Base-by-base conservation (phyloP, 352 stramenopile genomes). In the Peronospora destructor region DNA sequence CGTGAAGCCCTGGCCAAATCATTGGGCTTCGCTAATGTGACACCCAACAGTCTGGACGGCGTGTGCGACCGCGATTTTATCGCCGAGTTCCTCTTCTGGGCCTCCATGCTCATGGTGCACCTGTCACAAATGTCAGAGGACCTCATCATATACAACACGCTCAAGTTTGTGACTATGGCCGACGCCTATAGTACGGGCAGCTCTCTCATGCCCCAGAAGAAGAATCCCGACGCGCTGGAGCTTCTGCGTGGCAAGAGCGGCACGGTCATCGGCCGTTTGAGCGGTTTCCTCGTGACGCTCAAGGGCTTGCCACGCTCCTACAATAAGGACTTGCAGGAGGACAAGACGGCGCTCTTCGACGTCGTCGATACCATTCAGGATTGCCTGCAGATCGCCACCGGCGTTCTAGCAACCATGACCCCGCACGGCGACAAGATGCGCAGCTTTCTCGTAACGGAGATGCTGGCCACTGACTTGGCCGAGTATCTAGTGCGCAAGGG, bases 151-250 rank as follows among this genome's bases (percentile, higher is more conserved):
- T 97, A 85, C 90, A 97, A 87, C 82, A 97, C 71, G 42, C 68
- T 92, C 64, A 90, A 89, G 71, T 95, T 92, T 57, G 91, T 99
- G 43, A 91, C 87, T 12, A 97, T 99, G 65, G 91, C 93, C 36
- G 95, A 99, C 62, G 94, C 95, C 6, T 99, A 99, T 78, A 96
- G 91, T 46, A 99, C 96, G 0, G 96, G 96, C 53, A 98, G 87
- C 64, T 97, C 85, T 14, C 78, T 99, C 40, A 99, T 99, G 96
- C 96, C 96, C n/a, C 96, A 99, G 75, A 99, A 99, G 91, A 99
- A 99, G 74, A 99, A 99, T 73, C 96, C 96, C 0, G 96, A 99
- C 72, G 96, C 96, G 8, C 77, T 98, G 17, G 96, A 99, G 76
- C 79, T 99, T 47, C 72, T 99, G 12, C 84, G 96, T 39, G 96